Base-by-base conservation (phyloP, 2,329 filamentous ascomycete genomes). In the Leptosphaerulina australis region DNA sequence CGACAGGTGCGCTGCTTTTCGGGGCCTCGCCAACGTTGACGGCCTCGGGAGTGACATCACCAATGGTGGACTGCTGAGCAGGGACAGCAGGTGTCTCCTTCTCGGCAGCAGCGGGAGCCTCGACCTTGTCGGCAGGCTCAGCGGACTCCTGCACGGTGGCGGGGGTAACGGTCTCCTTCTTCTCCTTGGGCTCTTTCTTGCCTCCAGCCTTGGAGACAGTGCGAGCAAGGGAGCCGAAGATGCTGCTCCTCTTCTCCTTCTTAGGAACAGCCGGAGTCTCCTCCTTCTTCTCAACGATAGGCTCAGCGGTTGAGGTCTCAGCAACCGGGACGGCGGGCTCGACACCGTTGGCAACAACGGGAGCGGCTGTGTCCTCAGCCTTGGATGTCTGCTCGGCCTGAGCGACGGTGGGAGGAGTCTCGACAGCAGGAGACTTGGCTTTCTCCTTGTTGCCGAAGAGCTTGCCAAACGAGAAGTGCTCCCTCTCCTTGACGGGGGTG, bases 211-310 rank as follows among this genome's bases (percentile, higher is more conserved):
- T 76, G 70, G 69, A 73, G 60, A 71, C 64, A 22, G 69, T 71
- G 59, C 74, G 74, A 60, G 73, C 82, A 67, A 89, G 84, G 67
- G 86, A 86, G 64, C 84, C 84, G 76, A 95, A 95, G 68, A 92
- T 87, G 61, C 89, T 93, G 77, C 86, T 84, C 75, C 91, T 88
- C 88, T 95, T 96, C 77, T 84, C 82, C 83, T 89, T 90, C 62
- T 80, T 69, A 36, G 66, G 59, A 7, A 59, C 57, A 59, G 81
- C 79, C 44, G 75, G 73, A 56, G 80, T 73, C 60, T 60, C 58
- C 44, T 63, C 59, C 49, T 63, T 58, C 49, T 64, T 54, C 56
- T 65, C 62, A 39, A 79, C 77, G 40, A 60, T 56, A n/a, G 59
- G 71, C 54, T 81, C 78, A 28, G 73, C 71, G 57, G 68, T 74